Evolutionary conservation across 331 rosid genomes (phyloP).

Genomic region (Rhamnella rubrinervis): DNA sequence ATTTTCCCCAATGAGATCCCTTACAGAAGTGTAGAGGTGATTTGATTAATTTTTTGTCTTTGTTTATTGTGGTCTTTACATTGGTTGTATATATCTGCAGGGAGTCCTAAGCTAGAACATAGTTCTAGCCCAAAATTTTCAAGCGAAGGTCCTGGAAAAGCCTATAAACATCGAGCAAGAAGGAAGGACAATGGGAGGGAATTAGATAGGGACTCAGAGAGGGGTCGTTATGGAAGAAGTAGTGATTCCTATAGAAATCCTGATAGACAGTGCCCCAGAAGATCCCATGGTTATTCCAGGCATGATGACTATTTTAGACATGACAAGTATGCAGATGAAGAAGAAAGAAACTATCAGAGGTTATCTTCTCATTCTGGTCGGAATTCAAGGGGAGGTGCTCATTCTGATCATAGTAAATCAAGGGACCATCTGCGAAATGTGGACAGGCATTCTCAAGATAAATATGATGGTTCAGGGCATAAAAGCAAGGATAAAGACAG

Average conservation of each 20-base stretch:
- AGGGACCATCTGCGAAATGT: conserved; percentile 41
- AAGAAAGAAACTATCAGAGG: conserved; percentile 52
- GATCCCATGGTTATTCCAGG: conserved; percentile 59
- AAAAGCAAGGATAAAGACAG: conserved; percentile 54
- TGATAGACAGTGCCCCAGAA: conserved; percentile 55
- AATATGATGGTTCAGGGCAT: conserved; percentile 51
- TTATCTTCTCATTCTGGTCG: conserved; percentile 47
- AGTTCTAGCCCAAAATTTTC: conserved; percentile 51
- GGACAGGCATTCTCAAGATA: conserved; percentile 64
- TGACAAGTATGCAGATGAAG: conserved; percentile 56
- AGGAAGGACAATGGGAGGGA: conserved; percentile 56
- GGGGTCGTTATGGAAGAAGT: conserved; percentile 51
- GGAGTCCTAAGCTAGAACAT: conserved; percentile 53
- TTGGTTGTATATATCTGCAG: conserved; percentile 38
- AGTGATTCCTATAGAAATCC: conserved; percentile 59
- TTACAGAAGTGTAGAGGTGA: neutral
- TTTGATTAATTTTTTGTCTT: neutral
- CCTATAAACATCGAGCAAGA: conserved; percentile 42
- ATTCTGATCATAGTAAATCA: conserved; percentile 43
- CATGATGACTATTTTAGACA: conserved; percentile 43
- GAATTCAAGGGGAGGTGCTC: conserved; percentile 52
- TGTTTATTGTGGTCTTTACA: conserved; percentile 15
- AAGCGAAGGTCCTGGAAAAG: conserved; percentile 42
- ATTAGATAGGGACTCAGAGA: conserved; percentile 48
- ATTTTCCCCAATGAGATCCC: neutral